These are phyloP conservation scores for Amylocarpus encephaloides DNA, from an alignment of 2,329 filamentous ascomycete genomes.

Conservation along the genomic window DNA sequence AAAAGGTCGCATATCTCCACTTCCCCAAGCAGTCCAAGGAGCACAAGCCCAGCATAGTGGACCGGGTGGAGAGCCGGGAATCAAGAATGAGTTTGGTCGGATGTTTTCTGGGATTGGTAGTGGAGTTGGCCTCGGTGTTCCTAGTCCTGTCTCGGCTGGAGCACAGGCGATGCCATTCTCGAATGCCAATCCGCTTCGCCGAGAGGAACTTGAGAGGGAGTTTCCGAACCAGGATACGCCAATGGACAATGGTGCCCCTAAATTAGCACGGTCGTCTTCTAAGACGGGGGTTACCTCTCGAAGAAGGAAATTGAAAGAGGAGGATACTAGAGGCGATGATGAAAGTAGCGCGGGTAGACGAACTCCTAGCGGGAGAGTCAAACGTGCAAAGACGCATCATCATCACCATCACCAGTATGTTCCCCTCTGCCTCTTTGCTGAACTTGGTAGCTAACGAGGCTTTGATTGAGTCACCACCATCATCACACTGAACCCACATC, in stretches of 20 bases:
- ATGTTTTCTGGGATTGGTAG: slow-evolving; percentile 92
- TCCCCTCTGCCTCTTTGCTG: not conserved
- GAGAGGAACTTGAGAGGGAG: slow-evolving; percentile 44
- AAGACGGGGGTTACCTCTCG: slow-evolving; percentile 40
- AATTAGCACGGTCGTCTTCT: slow-evolving; percentile 36
- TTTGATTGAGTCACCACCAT: slow-evolving; percentile 48
- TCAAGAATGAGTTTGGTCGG: slow-evolving; percentile 90
- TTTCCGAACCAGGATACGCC: slow-evolving; percentile 38
- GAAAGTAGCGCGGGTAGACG: slow-evolving; percentile 59
- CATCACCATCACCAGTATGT: slow-evolving; percentile 65
- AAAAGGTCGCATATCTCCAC: slow-evolving; percentile 75
- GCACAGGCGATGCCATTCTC: slow-evolving; percentile 45
- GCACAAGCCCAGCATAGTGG: slow-evolving; percentile 76
- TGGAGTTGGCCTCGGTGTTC: slow-evolving; percentile 47
- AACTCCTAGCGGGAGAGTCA: slow-evolving; percentile 53
- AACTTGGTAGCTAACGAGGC: slow-evolving; percentile 16
- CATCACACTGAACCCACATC: slow-evolving; percentile 43
- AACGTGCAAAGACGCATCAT: slow-evolving; percentile 57
- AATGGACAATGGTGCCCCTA: slow-evolving; percentile 32
- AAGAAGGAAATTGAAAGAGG: slow-evolving; percentile 70
- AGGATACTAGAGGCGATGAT: slow-evolving; percentile 60
- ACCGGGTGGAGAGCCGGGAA: slow-evolving; percentile 75
- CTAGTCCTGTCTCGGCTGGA: slow-evolving; percentile 45
- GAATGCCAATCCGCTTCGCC: slow-evolving; percentile 39
- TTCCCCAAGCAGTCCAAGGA: slow-evolving; percentile 90